Conservation (phyloP, 2,329 filamentous ascomycete species). For the Penicillium sp. region DNA sequence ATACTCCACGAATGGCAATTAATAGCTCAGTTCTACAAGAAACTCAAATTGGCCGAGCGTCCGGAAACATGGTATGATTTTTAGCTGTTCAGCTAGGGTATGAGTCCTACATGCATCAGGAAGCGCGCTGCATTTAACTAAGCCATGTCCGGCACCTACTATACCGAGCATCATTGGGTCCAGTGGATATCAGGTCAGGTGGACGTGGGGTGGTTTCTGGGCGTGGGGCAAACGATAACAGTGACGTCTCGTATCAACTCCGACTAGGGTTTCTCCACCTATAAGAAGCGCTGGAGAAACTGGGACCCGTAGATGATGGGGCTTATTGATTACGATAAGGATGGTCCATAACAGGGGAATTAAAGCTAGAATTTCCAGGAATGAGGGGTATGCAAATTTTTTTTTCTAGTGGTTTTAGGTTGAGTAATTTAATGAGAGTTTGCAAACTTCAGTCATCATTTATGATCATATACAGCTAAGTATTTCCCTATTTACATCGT, state of each 20-base stretch:
- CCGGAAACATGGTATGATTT: background rate
- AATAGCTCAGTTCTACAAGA: background rate
- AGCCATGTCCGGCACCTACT: background rate
- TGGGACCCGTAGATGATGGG: background rate
- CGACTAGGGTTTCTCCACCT: slow-evolving; percentile 25
- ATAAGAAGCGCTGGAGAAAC: slow-evolving; percentile 15
- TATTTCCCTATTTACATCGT: slow-evolving; percentile 2
- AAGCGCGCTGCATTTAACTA: background rate
- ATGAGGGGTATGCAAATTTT: background rate
- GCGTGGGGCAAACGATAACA: background rate
- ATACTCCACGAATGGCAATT: background rate
- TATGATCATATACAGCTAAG: slow-evolving; percentile 8
- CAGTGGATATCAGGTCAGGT: background rate
- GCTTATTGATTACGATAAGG: background rate
- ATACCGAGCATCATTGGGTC: background rate
- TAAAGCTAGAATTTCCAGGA: no score
- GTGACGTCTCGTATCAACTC: slow-evolving; percentile 14
- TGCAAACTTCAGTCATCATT: background rate
- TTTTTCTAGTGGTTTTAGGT: background rate
- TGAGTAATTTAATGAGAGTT: background rate
- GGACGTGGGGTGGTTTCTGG: background rate
- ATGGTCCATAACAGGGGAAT: no score
- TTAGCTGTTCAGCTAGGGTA: background rate
- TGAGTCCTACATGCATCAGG: background rate
- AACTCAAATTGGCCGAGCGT: background rate